phyloP scores from a whole-genome alignment of 805 yeast genomes.

The Wickerhamomyces ciferrii region DNA sequence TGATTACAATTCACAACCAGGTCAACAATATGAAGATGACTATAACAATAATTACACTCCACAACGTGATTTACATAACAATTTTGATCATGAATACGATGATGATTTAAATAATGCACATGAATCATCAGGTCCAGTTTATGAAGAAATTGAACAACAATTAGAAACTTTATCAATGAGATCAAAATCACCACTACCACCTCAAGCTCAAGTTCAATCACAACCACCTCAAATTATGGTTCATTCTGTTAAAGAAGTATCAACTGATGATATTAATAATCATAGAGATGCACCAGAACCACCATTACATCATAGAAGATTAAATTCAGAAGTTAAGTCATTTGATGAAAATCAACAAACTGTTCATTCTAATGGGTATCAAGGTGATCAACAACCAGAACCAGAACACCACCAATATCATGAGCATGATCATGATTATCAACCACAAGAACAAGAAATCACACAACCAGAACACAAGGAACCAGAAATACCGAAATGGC shows the following conservation, averaged over 20 bases:
- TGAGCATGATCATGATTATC: background rate
- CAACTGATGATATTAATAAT: conserved; percentile 6
- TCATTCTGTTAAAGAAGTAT: conserved; percentile 12
- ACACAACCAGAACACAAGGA: background rate
- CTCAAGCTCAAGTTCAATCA: too few species aligned
- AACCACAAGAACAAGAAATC: background rate
- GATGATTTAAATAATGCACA: background rate
- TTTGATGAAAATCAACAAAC: background rate
- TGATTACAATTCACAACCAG: background rate
- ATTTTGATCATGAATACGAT: conserved; percentile 1
- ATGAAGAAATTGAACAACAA: conserved; percentile 15
- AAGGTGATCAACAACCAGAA: conserved; percentile 5
- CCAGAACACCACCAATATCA: conserved; percentile 1
- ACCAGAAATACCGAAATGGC: conserved; percentile 10
- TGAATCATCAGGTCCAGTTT: conserved; percentile 6
- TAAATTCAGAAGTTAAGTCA: background rate
- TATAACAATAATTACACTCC: background rate
- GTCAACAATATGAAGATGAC: background rate
- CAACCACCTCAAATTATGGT: conserved; percentile 6
- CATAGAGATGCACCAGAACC: background rate
- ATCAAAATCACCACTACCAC: conserved; percentile 3
- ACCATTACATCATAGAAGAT: background rate
- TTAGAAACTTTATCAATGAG: conserved; percentile 12
- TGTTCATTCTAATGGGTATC: background rate
- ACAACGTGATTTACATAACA: background rate